These are phyloP conservation scores for Acarospora socialis DNA, from an alignment of 2,329 filamentous ascomycete species.

Conservation along the genomic window DNA sequence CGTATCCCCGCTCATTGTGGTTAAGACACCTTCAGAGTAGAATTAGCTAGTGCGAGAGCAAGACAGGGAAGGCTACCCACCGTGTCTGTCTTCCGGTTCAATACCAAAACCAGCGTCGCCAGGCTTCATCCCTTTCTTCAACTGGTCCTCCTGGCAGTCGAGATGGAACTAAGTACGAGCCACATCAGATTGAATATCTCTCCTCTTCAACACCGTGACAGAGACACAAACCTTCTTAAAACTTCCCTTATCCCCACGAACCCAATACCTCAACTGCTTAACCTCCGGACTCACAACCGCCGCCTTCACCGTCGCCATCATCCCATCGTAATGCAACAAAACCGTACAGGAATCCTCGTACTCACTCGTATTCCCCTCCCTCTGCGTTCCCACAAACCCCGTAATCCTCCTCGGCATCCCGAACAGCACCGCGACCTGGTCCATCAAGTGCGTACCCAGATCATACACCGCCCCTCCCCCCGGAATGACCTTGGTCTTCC, in stretches of 20 bases:
- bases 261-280: constrained; percentile 61
- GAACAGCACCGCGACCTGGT: constrained; percentile 58
- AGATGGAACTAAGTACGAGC: constrained; percentile 33
- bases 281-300: constrained; percentile 54
- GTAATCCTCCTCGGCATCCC: constrained; percentile 54
- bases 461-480: constrained; percentile 60
- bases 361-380: constrained; percentile 40
- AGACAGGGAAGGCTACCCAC: constrained; percentile 25
- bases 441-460: constrained; percentile 60
- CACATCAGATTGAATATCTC: constrained; percentile 1
- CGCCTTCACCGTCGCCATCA: constrained; percentile 56
- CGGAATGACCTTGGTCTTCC: constrained; percentile 54
- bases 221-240: constrained; percentile 46
- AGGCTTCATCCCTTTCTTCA: constrained; percentile 48
- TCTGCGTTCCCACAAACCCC: constrained; percentile 53
- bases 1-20: constrained; percentile 39
- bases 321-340: constrained; percentile 51
- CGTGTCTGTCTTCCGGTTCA: constrained; percentile 45
- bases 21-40: constrained; percentile 28
- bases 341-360: constrained; percentile 42
- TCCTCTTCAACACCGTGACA: background rate
- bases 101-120: constrained; percentile 49
- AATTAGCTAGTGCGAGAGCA: no score
- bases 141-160: constrained; percentile 62
- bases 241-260: constrained; percentile 58